Percentiles rank a stretch among this genome's conserved stretches.
Evolutionary conservation across 1,284 basidiomycete genomes (phyloP).

Genomic region (Melanopsichium pennsylvanicum): DNA sequence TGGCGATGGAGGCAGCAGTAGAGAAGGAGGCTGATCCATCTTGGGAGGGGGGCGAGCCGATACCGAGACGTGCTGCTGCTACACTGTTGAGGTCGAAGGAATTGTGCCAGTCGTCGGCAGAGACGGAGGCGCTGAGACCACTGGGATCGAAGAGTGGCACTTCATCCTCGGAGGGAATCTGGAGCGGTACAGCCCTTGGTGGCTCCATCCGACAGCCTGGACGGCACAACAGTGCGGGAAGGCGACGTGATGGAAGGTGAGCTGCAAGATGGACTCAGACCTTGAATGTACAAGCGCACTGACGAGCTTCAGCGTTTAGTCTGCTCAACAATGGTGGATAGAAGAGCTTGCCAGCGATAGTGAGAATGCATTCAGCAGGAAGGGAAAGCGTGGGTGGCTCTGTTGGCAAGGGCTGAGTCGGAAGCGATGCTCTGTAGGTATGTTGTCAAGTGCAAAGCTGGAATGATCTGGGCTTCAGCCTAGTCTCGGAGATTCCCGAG

Average conservation of each 20-base stretch:
- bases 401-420: neutral
- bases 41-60: slow-evolving; percentile 33
- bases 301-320: neutral
- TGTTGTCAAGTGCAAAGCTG: no score
- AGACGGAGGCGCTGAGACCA: slow-evolving; percentile 48
- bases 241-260: neutral
- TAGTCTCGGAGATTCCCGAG: no score
- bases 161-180: slow-evolving; percentile 48
- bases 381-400: no score
- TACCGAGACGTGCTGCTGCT: slow-evolving; percentile 44
- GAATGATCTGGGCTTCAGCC: no score
- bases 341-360: neutral
- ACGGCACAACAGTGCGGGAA: slow-evolving; percentile 17
- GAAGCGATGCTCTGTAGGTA: neutral
- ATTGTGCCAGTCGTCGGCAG: slow-evolving; percentile 44
- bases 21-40: slow-evolving; percentile 23
- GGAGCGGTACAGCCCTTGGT: slow-evolving; percentile 31
- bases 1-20: slow-evolving; percentile 14
- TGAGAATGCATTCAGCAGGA: neutral
- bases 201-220: slow-evolving; percentile 40
- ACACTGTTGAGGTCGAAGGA: slow-evolving; percentile 43
- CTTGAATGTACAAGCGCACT: neutral
- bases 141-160: slow-evolving; percentile 48
- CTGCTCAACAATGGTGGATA: neutral
- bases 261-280: neutral